These are phyloP conservation scores for Pestalotiopsis sp. DNA, from an alignment of 2,329 filamentous ascomycete genomes.

Conservation along the genomic window DNA sequence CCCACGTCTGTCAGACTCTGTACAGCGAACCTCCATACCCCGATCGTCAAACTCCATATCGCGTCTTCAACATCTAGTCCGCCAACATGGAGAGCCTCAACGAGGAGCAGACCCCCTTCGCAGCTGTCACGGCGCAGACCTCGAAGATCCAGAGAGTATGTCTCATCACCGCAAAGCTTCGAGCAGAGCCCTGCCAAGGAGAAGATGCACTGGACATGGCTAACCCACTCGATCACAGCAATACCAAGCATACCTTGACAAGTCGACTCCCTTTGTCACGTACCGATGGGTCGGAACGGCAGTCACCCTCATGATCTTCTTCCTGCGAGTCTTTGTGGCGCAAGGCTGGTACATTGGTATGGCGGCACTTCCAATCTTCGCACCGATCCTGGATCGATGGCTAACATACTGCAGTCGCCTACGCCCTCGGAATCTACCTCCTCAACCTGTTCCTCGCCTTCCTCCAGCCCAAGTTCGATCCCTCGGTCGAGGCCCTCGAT, in stretches of 20 bases:
- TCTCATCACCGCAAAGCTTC: background rate
- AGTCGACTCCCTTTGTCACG: constrained; percentile 83
- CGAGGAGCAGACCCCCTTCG: constrained; percentile 89
- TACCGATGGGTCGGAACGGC: constrained; percentile 93
- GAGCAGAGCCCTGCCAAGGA: background rate
- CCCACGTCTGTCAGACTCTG: background rate
- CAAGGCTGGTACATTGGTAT: constrained; percentile 99
- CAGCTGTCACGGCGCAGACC: constrained; percentile 84
- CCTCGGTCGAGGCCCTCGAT: constrained; percentile 86
- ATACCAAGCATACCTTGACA: constrained; percentile 93
- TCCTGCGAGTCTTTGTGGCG: constrained; percentile 83
- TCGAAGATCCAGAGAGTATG: constrained; percentile 70
- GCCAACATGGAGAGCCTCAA: constrained; percentile 78
- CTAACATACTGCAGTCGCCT: constrained; percentile 69
- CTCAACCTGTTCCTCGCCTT: constrained; percentile 99
- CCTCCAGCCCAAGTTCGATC: constrained; percentile 97
- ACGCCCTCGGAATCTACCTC: constrained; percentile 97
- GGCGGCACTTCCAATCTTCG: constrained; percentile 23
- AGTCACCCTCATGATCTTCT: constrained; percentile 77
- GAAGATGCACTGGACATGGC: background rate
- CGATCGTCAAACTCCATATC: background rate
- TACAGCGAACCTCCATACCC: background rate
- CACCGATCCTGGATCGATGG: background rate
- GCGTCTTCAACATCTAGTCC: background rate
- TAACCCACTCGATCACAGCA: constrained; percentile 53